phyloP scores from a whole-genome alignment of 495 filamentous ascomycete genomes.

The Pseudevernia furfuracea region DNA sequence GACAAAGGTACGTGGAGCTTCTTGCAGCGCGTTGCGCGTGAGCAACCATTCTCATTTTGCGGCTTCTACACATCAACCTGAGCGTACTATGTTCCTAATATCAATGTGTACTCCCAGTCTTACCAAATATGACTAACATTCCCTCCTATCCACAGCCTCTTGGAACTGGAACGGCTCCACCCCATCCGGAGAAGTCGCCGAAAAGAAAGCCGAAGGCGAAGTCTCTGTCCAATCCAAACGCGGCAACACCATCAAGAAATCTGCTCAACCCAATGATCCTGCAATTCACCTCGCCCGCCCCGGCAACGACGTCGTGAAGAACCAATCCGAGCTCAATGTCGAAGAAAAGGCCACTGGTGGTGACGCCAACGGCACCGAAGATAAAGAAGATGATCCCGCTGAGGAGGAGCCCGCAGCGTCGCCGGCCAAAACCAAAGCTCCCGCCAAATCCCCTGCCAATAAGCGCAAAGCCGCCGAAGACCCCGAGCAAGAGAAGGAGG shows the following conservation, averaged over 20 bases:
- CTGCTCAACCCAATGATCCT: conserved; percentile 49
- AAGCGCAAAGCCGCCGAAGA: conserved; percentile 20
- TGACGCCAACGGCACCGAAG: conserved; percentile 23
- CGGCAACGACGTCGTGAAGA: conserved; percentile 60
- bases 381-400: conserved; percentile 23
- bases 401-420: conserved; percentile 18
- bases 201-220: conserved; percentile 50
- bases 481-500: conserved; percentile 32
- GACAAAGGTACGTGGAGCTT: conserved; percentile 25
- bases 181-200: conserved; percentile 49
- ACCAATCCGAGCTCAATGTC: conserved; percentile 46
- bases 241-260: conserved; percentile 56
- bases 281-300: conserved; percentile 48
- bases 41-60: background rate
- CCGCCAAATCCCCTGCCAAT: conserved; percentile 14
- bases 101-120: background rate
- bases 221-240: conserved; percentile 50
- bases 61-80: background rate
- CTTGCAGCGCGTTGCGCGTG: conserved; percentile 2
- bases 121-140: conserved; percentile 3
- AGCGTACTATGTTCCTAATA: background rate
- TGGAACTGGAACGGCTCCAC: conserved; percentile 49
- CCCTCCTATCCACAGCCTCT: conserved; percentile 35
- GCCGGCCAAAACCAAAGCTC: conserved; percentile 13
- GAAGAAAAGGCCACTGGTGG: conserved; percentile 32